Conservation (phyloP, 352 stramenopile genomes). For the Phytopythium aichiense region DNA sequence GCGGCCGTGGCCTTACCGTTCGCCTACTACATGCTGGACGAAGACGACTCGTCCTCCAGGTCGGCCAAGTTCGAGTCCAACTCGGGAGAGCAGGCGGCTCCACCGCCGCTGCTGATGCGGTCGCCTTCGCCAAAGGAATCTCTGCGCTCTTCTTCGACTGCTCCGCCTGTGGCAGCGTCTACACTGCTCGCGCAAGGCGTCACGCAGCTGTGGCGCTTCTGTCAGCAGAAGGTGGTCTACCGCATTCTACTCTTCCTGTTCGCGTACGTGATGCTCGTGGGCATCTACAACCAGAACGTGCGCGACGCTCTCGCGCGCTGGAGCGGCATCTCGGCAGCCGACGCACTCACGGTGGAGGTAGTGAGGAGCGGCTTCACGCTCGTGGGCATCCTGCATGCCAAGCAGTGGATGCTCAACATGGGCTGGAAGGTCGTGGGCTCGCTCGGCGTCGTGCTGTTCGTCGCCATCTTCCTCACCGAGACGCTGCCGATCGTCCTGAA, state of each 20-base stretch:
- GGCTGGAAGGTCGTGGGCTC: conserved; percentile 35
- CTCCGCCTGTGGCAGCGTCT: neutral
- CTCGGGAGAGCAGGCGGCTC: neutral
- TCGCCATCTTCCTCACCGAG: conserved; percentile 23
- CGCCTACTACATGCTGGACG: conserved; percentile 30
- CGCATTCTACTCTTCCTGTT: conserved; percentile 48
- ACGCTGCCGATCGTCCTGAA: conserved; percentile 30
- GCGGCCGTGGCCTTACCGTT: conserved; percentile 29
- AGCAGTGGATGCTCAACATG: conserved; percentile 29
- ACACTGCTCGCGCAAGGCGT: conserved; percentile 19
- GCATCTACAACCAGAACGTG: conserved; percentile 31
- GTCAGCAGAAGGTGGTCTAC: conserved; percentile 48
- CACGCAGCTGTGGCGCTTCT: conserved; percentile 45
- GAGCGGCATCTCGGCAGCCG: conserved; percentile 23
- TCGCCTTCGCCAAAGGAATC: neutral
- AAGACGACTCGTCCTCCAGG: conserved; percentile 18
- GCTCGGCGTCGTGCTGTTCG: conserved; percentile 22
- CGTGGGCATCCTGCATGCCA: conserved; percentile 35
- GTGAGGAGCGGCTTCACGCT: conserved; percentile 22
- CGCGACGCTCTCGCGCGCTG: conserved; percentile 27
- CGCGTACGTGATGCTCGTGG: conserved; percentile 31
- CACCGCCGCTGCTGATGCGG: neutral
- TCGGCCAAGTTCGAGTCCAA: conserved; percentile 11
- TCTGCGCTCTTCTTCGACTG: neutral
- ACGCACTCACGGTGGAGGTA: conserved; percentile 20